Evolutionary conservation across 1,284 basidiomycete species (phyloP).

Genomic region (Apiotrichum montevideense): DNA sequence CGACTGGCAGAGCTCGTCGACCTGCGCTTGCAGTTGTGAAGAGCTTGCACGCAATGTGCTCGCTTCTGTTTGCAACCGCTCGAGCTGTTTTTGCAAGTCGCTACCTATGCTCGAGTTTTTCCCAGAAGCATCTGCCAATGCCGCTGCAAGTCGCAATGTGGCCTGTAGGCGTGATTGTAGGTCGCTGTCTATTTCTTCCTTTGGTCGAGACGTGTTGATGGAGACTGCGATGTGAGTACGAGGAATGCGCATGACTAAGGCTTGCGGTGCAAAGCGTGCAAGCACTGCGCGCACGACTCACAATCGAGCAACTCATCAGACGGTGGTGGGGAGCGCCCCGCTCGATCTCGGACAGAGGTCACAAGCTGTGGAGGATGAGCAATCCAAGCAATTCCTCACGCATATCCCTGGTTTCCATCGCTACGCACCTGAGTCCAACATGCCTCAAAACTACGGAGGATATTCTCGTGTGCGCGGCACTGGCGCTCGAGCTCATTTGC

Average conservation of each 20-base stretch:
- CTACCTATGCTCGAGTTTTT: neutral
- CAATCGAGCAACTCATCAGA: conserved; percentile 18
- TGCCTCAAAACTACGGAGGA: conserved; percentile 72
- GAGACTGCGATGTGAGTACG: conserved; percentile 14
- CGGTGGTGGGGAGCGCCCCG: conserved; percentile 14
- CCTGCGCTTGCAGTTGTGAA: conserved; percentile 54
- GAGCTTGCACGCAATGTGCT: conserved; percentile 50
- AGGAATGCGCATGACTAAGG: neutral
- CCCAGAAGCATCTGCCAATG: conserved; percentile 23
- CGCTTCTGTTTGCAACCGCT: conserved; percentile 36
- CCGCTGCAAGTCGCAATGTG: conserved; percentile 28
- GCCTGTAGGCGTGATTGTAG: conserved; percentile 28
- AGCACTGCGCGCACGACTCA: conserved; percentile 1
- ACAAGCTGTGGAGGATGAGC: conserved; percentile 38
- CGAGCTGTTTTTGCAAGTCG: conserved; percentile 9
- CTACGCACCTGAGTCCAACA: conserved; percentile 78
- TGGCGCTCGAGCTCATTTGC: conserved; percentile 68
- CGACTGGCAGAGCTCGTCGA: conserved; percentile 56
- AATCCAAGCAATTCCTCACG: neutral
- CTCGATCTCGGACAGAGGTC: conserved; percentile 26
- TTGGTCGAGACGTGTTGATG: conserved; percentile 22
- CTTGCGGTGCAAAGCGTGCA: too few species aligned
- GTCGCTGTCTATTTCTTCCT: conserved; percentile 29
- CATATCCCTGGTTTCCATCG: neutral
- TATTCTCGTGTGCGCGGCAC: conserved; percentile 67